Evolutionary conservation across 2,329 filamentous ascomycete species (phyloP).

Genomic region (Penicillium sp.): DNA sequence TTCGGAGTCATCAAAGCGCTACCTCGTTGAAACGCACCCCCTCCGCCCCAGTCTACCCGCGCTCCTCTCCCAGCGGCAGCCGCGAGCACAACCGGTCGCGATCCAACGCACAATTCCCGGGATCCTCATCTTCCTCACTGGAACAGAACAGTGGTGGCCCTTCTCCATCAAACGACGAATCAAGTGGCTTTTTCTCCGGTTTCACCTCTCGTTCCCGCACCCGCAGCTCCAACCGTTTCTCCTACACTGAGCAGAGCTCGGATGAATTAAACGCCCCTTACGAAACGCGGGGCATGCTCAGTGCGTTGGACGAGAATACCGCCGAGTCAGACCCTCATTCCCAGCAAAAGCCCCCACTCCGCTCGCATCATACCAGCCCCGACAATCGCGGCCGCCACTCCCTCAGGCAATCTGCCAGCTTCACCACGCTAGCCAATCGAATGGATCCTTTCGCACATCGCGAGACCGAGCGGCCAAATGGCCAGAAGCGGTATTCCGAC

Average conservation of each 20-base stretch:
- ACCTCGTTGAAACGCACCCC: constrained; percentile 49
- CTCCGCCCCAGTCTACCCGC: constrained; percentile 48
- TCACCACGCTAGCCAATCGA: constrained; percentile 54
- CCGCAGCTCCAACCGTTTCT: constrained; percentile 37
- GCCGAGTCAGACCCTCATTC: constrained; percentile 31
- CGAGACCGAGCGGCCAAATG: constrained; percentile 55
- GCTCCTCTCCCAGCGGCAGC: constrained; percentile 41
- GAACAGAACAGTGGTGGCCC: constrained; percentile 45
- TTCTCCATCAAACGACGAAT: constrained; percentile 42
- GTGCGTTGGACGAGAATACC: constrained; percentile 44
- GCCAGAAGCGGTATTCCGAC: constrained; percentile 76
- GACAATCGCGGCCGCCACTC: constrained; percentile 58
- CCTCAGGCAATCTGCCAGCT: constrained; percentile 67
- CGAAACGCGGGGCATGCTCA: constrained; percentile 47
- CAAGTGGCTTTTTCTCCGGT: constrained; percentile 28
- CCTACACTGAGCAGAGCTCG: constrained; percentile 41
- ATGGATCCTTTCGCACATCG: constrained; percentile 53
- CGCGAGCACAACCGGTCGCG: constrained; percentile 47
- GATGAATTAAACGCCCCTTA: constrained; percentile 50
- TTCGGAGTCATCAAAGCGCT: constrained; percentile 46
- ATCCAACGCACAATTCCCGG: constrained; percentile 45
- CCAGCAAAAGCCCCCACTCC: constrained; percentile 45
- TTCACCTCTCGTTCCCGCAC: constrained; percentile 35
- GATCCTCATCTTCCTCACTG: constrained; percentile 50
- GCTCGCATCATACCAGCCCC: constrained; percentile 54